These are phyloP conservation scores for Pestalotiopsis sp. DNA, from an alignment of 2,329 filamentous ascomycete genomes.

Conservation along the genomic window DNA sequence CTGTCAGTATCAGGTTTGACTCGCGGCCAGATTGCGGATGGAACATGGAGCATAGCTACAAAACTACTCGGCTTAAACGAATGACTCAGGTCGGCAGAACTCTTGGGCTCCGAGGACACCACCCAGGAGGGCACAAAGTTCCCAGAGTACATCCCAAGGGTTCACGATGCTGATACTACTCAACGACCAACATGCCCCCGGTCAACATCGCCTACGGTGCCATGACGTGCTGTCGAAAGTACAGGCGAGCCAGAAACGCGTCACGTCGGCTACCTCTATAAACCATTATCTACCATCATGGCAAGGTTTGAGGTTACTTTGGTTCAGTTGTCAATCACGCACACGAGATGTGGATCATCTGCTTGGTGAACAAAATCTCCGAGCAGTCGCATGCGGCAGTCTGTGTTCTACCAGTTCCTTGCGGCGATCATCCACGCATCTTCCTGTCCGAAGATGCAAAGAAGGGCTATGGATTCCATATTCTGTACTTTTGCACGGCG, in stretches of 20 bases:
- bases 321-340: slow-evolving; percentile 2
- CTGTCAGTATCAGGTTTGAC: not conserved
- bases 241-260: not conserved
- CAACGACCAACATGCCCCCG: not conserved
- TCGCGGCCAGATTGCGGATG: not conserved
- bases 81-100: not conserved
- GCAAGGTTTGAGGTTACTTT: not conserved
- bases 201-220: not conserved
- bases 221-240: not conserved
- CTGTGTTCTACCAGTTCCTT: not conserved
- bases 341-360: slow-evolving; percentile 2
- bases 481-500: not conserved
- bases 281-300: not conserved
- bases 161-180: not conserved
- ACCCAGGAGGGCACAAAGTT: not conserved
- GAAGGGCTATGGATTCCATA: not conserved
- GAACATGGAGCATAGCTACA: not conserved
- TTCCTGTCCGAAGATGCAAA: not conserved
- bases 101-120: not conserved
- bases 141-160: not conserved
- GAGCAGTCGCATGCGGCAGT: slow-evolving; percentile 6
- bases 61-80: not conserved
- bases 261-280: not conserved
- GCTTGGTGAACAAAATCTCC: slow-evolving; percentile 7
- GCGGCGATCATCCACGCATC: slow-evolving; percentile 6